Evolutionary conservation across 1,139 yeast species (phyloP).

Genomic region (Yamadazyma dendronema): DNA sequence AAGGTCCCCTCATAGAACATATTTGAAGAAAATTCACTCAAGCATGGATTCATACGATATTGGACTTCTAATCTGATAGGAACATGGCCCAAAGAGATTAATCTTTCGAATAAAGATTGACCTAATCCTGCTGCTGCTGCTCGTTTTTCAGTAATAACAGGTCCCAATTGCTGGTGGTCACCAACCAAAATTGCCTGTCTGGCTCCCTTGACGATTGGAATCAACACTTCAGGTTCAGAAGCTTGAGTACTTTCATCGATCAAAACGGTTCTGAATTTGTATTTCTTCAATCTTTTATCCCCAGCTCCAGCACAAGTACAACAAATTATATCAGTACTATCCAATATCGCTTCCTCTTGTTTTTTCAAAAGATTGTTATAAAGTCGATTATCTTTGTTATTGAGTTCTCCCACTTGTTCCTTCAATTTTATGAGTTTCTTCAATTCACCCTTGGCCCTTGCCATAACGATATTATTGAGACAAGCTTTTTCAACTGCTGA

Average conservation of each 20-base stretch:
- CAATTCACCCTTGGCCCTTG: constrained; percentile 52
- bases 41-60: constrained; percentile 90
- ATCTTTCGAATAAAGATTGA: constrained; percentile 83
- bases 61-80: constrained; percentile 90
- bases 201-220: constrained; percentile 87
- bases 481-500: constrained; percentile 54
- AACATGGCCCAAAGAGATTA: constrained; percentile 78
- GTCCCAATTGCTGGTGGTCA: constrained; percentile 94
- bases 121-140: constrained; percentile 86
- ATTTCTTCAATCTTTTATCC: constrained; percentile 54
- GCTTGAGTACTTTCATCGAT: constrained; percentile 96
- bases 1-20: constrained; percentile 91
- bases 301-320: constrained; percentile 95
- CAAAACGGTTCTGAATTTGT: constrained; percentile 70
- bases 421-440: constrained; percentile 57
- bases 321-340: constrained; percentile 77
- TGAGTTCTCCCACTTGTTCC: constrained; percentile 70
- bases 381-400: constrained; percentile 47
- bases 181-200: constrained; percentile 89
- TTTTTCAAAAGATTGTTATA: constrained; percentile 21
- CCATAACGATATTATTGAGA: constrained; percentile 48
- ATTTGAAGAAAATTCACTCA: constrained; percentile 86
- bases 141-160: constrained; percentile 74
- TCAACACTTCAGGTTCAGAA: constrained; percentile 85
- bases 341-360: constrained; percentile 51